A percentile compares a stretch with the other conserved stretches of the same genome.
Evolutionary conservation across 768 basidiomycete genomes (phyloP).

Genomic region (Boletus sensibilis): DNA sequence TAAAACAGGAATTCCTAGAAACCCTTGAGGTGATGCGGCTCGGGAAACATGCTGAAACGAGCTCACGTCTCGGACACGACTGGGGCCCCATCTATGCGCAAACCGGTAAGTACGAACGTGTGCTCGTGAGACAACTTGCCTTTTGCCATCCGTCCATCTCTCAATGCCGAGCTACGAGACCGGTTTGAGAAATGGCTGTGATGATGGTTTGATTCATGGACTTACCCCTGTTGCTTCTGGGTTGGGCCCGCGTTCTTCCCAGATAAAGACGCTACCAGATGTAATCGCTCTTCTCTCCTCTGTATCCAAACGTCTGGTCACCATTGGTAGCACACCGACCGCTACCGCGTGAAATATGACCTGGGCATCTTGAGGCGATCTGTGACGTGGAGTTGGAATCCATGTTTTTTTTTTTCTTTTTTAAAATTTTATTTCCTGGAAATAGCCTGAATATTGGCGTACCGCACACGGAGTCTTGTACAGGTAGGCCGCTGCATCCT

Average conservation of each 20-base stretch:
- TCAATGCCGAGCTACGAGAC: conserved; percentile 63
- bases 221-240: conserved; percentile 65
- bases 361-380: conserved; percentile 65
- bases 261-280: conserved; percentile 78
- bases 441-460: conserved; percentile 1
- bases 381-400: conserved; percentile 10
- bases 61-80: conserved; percentile 72
- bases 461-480: conserved; percentile 54
- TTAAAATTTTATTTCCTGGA: too few species aligned
- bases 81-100: conserved; percentile 65
- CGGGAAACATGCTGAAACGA: neutral
- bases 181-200: conserved; percentile 6
- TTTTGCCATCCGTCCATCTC: conserved; percentile 77
- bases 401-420: neutral
- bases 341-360: conserved; percentile 73
- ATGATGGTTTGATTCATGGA: conserved; percentile 10
- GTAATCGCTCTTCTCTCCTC: conserved; percentile 69
- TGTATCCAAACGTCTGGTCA: conserved; percentile 68
- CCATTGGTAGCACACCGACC: conserved; percentile 57
- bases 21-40: neutral
- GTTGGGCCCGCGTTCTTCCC: conserved; percentile 76
- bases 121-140: conserved; percentile 16
- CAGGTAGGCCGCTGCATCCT: conserved; percentile 71
- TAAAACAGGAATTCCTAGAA: conserved; percentile 75
- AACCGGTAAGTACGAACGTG: neutral